phyloP scores from a whole-genome alignment of 1,284 basidiomycete genomes.

The Sutorius eximius region DNA sequence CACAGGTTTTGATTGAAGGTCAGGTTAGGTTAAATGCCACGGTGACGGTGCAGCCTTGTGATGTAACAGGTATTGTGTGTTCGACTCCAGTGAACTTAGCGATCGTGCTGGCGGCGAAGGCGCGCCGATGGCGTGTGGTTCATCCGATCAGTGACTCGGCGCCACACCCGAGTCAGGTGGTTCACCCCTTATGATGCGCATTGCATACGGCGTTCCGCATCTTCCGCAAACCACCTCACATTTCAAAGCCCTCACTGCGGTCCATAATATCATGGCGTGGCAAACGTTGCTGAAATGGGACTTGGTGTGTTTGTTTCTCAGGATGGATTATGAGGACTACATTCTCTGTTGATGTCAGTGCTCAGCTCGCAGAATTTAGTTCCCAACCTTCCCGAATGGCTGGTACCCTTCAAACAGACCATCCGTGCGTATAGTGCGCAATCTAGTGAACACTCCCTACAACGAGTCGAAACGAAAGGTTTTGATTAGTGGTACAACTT shows the following conservation, averaged over 20 bases:
- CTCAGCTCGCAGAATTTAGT: not conserved
- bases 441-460: constrained; percentile 7
- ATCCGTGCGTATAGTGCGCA: constrained; percentile 1
- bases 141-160: no score
- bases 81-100: not conserved
- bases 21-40: not conserved
- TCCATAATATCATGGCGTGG: constrained; percentile 6
- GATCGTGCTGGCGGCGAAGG: not conserved
- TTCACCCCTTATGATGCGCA: constrained; percentile 2
- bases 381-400: constrained; percentile 2
- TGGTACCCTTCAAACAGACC: constrained; percentile 9
- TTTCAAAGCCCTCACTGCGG: not conserved
- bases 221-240: constrained; percentile 3
- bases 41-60: not conserved
- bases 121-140: not conserved
- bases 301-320: constrained; percentile 4
- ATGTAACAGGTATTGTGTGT: not conserved
- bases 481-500: not conserved
- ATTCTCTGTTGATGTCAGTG: not conserved
- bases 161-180: not conserved
- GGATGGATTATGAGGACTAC: not conserved
- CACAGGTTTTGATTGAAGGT: not conserved
- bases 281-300: constrained; percentile 10
- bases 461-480: constrained; percentile 5
- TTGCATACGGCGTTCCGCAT: constrained; percentile 6